A percentile compares a stretch with the other conserved stretches of the same genome.
These are phyloP conservation scores for Heracleum sosnowskyi DNA, from an alignment of 129 eudicot genomes.

Conservation along the genomic window DNA sequence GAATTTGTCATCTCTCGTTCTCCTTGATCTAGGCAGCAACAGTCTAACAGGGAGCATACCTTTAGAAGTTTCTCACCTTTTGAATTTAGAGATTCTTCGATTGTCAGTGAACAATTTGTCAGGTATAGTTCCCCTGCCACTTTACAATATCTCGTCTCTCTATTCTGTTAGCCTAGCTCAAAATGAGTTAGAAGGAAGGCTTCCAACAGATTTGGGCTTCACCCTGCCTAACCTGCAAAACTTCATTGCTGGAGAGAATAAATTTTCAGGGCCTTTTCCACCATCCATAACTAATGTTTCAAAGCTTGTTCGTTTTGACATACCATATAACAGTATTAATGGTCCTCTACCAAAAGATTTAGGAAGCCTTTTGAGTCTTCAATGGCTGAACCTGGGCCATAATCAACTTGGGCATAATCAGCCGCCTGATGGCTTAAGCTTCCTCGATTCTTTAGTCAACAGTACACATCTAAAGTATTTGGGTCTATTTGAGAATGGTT, in stretches of 20 bases:
- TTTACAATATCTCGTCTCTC: background rate
- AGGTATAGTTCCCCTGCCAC: background rate
- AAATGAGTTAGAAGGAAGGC: background rate
- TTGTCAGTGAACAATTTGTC: background rate
- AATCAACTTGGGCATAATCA: background rate
- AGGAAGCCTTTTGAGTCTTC: slow-evolving; percentile 1
- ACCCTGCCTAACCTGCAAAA: background rate
- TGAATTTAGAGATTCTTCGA: background rate
- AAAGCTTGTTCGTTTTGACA: background rate
- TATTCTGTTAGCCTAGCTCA: background rate
- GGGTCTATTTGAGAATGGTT: background rate
- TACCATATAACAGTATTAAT: background rate
- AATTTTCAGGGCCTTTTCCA: background rate
- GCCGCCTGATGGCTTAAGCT: background rate
- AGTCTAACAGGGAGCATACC: background rate
- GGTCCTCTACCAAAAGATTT: background rate
- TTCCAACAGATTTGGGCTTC: background rate
- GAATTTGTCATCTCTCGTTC: background rate
- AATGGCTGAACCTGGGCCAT: background rate
- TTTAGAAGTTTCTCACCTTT: background rate
- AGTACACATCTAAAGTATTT: background rate
- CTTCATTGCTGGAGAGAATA: background rate
- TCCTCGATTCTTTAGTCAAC: background rate
- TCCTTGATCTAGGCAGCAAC: background rate
- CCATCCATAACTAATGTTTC: slow-evolving; percentile 3